phyloP scores from a whole-genome alignment of 768 basidiomycete genomes.

The Podaxis sp. region DNA sequence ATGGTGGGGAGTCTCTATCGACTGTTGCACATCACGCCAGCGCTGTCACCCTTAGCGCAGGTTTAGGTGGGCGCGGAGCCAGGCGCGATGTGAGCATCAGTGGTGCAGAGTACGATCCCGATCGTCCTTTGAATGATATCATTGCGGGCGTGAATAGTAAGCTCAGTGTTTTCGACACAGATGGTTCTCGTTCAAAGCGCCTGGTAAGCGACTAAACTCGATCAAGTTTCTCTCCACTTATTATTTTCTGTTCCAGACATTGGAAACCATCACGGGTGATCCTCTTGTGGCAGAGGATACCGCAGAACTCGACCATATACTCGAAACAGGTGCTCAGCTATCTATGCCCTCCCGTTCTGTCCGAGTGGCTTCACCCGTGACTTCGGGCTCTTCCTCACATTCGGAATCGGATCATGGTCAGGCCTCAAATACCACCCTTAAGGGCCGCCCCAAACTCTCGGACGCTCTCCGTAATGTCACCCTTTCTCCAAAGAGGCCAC shows the following conservation, averaged over 20 bases:
- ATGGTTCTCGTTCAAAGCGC: constrained; percentile 47
- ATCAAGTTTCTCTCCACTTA: constrained; percentile 8
- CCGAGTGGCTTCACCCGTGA: constrained; percentile 48
- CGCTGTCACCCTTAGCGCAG: constrained; percentile 82
- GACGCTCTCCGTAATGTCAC: constrained; percentile 70
- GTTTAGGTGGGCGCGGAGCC: constrained; percentile 56
- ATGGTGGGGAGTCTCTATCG: constrained; percentile 69
- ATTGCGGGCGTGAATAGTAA: constrained; percentile 60
- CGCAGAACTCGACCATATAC: constrained; percentile 58
- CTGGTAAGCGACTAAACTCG: constrained; percentile 34
- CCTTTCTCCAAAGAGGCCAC: constrained; percentile 77
- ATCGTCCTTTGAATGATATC: constrained; percentile 73
- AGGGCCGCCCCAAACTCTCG: constrained; percentile 56
- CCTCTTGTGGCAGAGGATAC: constrained; percentile 63
- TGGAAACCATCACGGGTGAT: constrained; percentile 43
- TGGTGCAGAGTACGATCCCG: constrained; percentile 85
- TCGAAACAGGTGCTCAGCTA: constrained; percentile 49
- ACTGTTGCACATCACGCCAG: constrained; percentile 91
- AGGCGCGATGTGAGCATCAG: constrained; percentile 61
- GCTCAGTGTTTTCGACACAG: constrained; percentile 53
- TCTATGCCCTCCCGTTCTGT: constrained; percentile 31
- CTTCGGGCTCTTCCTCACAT: constrained; percentile 45
- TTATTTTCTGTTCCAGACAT: constrained; percentile 23
- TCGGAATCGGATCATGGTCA: constrained; percentile 51
- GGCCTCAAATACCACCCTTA: constrained; percentile 21